Conservation (phyloP, 2,329 filamentous ascomycete species). For the Aspergillus cejpii region DNA sequence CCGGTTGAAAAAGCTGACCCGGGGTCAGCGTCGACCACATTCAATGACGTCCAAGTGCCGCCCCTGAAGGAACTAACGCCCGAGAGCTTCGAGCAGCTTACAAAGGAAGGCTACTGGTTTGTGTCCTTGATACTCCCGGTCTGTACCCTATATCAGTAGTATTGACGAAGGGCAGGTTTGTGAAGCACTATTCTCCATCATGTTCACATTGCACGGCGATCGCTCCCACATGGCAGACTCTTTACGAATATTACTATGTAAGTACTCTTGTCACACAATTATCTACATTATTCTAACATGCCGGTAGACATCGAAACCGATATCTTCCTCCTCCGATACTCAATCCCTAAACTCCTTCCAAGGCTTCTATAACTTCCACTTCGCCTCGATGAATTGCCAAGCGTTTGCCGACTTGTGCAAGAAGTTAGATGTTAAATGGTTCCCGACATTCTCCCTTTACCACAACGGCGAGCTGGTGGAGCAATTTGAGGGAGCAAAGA, state of each 20-base stretch:
- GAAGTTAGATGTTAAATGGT: constrained; percentile 60
- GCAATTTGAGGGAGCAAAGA: constrained; percentile 59
- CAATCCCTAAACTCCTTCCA: constrained; percentile 62
- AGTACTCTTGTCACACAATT: constrained; percentile 13
- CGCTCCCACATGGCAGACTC: constrained; percentile 79
- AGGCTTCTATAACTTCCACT: constrained; percentile 81
- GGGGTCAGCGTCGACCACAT: constrained; percentile 36
- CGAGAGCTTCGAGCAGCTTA: constrained; percentile 44
- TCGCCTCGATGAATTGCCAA: constrained; percentile 78
- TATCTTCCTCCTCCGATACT: constrained; percentile 47
- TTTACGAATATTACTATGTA: constrained; percentile 83
- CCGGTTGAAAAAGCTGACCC: constrained; percentile 12
- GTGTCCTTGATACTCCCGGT: constrained; percentile 11
- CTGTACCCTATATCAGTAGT: neutral
- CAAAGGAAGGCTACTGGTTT: constrained; percentile 49
- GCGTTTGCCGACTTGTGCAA: constrained; percentile 73
- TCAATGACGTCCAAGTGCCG: constrained; percentile 49
- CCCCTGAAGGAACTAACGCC: constrained; percentile 45
- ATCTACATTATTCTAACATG: constrained; percentile 18
- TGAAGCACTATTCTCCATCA: constrained; percentile 49
- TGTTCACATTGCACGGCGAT: constrained; percentile 68
- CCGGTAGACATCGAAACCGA: constrained; percentile 67
- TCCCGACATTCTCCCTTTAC: constrained; percentile 71
- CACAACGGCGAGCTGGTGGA: constrained; percentile 67
- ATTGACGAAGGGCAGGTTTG: constrained; percentile 38